phyloP scores from a whole-genome alignment of 1,139 yeast genomes.

The Lodderomyces orthopsilosis region DNA sequence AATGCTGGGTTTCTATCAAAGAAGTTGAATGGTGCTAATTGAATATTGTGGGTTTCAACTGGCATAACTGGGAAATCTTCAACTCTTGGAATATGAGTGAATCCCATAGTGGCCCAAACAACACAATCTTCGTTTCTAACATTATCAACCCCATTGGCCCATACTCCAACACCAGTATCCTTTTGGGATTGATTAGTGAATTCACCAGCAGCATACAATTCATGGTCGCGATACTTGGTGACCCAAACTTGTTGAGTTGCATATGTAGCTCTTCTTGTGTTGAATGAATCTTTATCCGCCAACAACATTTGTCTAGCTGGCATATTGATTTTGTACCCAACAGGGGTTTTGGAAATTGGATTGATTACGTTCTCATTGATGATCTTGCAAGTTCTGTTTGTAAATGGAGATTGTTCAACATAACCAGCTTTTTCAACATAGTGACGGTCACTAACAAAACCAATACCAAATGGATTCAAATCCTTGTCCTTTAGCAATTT shows the following conservation, averaged over 20 bases:
- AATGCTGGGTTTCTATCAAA: conserved; percentile 80
- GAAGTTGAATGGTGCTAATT: conserved; percentile 73
- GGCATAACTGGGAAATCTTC: conserved; percentile 97
- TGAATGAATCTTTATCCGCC: conserved; percentile 63
- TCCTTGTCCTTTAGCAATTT: conserved; percentile 55
- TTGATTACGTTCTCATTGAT: conserved; percentile 76
- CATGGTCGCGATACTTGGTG: conserved; percentile 66
- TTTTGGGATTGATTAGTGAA: conserved; percentile 71
- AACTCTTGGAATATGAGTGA: conserved; percentile 84
- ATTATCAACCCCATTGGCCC: conserved; percentile 66
- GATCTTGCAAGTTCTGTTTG: conserved; percentile 75
- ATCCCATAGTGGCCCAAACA: conserved; percentile 84
- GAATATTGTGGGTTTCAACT: conserved; percentile 68
- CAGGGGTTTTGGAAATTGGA: conserved; percentile 73
- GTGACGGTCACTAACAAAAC: conserved; percentile 64
- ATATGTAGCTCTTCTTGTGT: conserved; percentile 64
- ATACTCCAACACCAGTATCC: conserved; percentile 62
- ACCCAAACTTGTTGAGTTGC: conserved; percentile 79
- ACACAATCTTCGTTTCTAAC: conserved; percentile 82
- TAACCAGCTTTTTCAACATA: conserved; percentile 70
- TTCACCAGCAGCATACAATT: conserved; percentile 73
- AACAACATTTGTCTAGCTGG: conserved; percentile 75
- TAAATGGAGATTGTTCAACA: conserved; percentile 73
- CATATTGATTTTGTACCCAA: conserved; percentile 76
- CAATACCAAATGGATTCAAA: conserved; percentile 71